Base-by-base conservation (phyloP, 2,329 filamentous ascomycete species). In the Xylogone sp. region DNA sequence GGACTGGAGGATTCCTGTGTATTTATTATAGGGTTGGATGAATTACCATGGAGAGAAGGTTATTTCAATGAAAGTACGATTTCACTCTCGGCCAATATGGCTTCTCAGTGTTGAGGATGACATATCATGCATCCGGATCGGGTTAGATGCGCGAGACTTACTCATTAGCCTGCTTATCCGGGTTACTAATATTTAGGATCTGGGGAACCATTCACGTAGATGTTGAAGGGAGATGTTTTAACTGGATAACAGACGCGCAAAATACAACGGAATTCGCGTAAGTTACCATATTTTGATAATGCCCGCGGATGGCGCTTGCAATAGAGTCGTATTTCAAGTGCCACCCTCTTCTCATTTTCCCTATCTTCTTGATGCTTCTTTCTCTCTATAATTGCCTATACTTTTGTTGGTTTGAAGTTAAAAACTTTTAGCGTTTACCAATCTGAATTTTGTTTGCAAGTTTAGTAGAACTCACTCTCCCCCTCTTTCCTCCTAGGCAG, bases 1-100 rank as follows among this genome's bases (percentile, higher is more conserved):
- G 59, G 55, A 43, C 55, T 53, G 59, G 58, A 58, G 56, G 57
- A 54, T 56, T 58, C 57, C 60, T 63, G 58, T 65, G 62, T 65
- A 65, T 55, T 63, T 65, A 65, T 63, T 60, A 63, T 57, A 42
- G 34, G 18, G 34, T 12, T 43, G 56, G 57, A 42, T 31, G 49
- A 45, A 53, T 59, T 52, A 52, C 49, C 27, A 22, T 50, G 53
- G 52, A 53, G 50, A 50, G 43, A 46, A 56, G 53, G 59, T 51
- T 50, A 43, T 56, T 54, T 49, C 52, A 58, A 61, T 58, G 53
- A 54, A n/a, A 58, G 54, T 50, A 62, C 51, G 45, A 61, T 59
- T 59, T 59, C 52, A 54, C 57, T 52, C 55, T 57, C 51, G 53
- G 19, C 13, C n/a, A 27, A 5, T 39, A 18, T 39, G 34, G 34